These are phyloP conservation scores for Ogataea pini DNA, from an alignment of 805 yeast genomes.

Conservation along the genomic window DNA sequence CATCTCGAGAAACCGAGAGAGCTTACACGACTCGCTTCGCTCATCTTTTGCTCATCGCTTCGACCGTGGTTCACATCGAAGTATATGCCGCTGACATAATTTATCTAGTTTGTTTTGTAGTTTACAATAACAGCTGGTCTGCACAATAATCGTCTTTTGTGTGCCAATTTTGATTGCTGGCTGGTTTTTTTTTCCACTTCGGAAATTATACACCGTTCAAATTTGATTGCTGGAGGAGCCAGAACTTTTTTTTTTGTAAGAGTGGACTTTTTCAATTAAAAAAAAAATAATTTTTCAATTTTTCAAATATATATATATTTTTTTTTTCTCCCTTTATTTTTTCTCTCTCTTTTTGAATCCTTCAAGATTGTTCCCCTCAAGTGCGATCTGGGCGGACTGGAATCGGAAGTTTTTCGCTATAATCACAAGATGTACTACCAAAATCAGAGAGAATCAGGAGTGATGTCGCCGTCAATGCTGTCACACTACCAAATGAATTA, in stretches of 20 bases:
- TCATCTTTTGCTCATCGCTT: too few relatives aligned
- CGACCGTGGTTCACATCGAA: too few relatives aligned
- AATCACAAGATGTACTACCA: constrained; percentile 12
- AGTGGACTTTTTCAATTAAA: background rate
- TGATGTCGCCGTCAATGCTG: constrained; percentile 26
- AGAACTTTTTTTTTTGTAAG: background rate
- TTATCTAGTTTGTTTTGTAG: too few relatives aligned
- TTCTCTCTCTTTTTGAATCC: constrained; percentile 3
- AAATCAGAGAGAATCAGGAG: constrained; percentile 11
- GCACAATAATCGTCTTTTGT: too few relatives aligned
- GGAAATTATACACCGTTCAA: background rate
- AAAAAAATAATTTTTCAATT: constrained; percentile 6
- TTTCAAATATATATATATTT: too few relatives aligned
- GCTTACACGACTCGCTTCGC: too few relatives aligned
- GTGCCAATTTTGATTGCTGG: background rate
- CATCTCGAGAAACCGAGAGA: too few relatives aligned
- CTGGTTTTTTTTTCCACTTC: constrained; percentile 1
- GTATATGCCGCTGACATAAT: too few relatives aligned
- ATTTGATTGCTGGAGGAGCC: constrained; percentile 6
- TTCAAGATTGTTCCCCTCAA: too few relatives aligned
- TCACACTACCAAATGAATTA: constrained; percentile 19
- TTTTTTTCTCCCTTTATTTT: background rate
- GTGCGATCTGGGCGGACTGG: background rate
- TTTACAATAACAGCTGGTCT: too few relatives aligned
- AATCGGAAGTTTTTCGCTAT: background rate